Base-by-base conservation (phyloP, 2,329 filamentous ascomycete species). In the Colletotrichum graminicola region DNA sequence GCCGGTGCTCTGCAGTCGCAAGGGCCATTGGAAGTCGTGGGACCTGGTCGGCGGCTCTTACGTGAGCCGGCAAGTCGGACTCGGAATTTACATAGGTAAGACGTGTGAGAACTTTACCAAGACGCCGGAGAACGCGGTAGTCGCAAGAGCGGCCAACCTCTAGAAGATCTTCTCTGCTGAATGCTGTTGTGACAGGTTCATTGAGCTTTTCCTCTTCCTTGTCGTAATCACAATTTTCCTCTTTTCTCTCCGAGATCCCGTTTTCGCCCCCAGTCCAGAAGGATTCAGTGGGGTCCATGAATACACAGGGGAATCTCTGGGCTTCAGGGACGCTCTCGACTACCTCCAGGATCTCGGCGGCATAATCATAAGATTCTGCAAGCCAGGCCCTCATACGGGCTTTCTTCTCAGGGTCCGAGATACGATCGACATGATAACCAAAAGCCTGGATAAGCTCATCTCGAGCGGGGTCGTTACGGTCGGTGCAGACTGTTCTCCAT, bases 101-200 rank as follows among this genome's bases (percentile, higher is more conserved):
- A 5, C 80, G 81, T 0, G 85, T 86, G 14, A 88, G 77, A 6
- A 86, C 81, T 39, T 79, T 81, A 10, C 86, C 84, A 1, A 88
- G 78, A 0, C 85, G 82, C 16, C 82, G 81, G 1, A 88, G 80
- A 60, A 87, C 84, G 3, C 78, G 79, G 61, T 82, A 79, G 62
- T 88, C 82, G 74, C 86, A 88, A 0, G 85, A 87, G 16, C 85
- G 79, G 10, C 84, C 84, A 69, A 88, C 86, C 66, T 88, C 86
- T 1, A 88, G 78, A 14, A 88, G 80, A 61, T 88, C 85, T 0
- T 78, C 80, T 14, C 84, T 81, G 1, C 82, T 82, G 67, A 87
- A 83, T 3, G 78, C 69, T 8, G 79, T 79, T 26, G 80, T 67
- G 0, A 77, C 75, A 5, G 75, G 74, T 7, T 74, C 72, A 2